phyloP scores from a whole-genome alignment of 305 asterid genomes.

The Rubia peregrina region DNA sequence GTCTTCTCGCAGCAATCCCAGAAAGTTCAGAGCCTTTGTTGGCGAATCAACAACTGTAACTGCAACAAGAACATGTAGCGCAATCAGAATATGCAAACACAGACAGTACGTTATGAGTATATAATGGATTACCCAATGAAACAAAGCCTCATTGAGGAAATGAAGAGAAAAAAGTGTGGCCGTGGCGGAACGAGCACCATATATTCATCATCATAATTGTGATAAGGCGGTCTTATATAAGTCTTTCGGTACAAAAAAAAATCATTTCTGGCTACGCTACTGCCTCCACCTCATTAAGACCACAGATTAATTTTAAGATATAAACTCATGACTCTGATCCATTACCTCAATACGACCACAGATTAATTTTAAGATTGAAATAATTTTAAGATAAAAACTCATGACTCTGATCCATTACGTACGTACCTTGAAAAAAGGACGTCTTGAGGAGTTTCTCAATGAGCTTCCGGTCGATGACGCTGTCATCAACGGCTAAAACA shows the following conservation, averaged over 20 bases:
- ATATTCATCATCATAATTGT: no score
- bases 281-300: no score
- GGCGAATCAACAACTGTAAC: constrained; percentile 38
- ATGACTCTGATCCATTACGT: background rate
- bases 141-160: no score
- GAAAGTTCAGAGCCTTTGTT: constrained; percentile 29
- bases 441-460: constrained; percentile 37
- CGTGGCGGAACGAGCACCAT: no score
- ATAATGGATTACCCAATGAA: no score
- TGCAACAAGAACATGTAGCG: constrained; percentile 3
- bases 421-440: constrained; percentile 36
- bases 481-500: constrained; percentile 39
- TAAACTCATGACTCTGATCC: no score
- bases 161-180: background rate
- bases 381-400: no score
- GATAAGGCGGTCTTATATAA: background rate
- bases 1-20: constrained; percentile 21
- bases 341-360: no score
- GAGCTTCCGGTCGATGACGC: constrained; percentile 31
- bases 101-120: background rate
- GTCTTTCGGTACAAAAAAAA: no score
- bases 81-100: background rate
- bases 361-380: no score
- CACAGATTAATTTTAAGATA: no score
- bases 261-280: no score